Base-by-base conservation (phyloP, 2,329 filamentous ascomycete species). In the Rhynchosporium graminicola region DNA sequence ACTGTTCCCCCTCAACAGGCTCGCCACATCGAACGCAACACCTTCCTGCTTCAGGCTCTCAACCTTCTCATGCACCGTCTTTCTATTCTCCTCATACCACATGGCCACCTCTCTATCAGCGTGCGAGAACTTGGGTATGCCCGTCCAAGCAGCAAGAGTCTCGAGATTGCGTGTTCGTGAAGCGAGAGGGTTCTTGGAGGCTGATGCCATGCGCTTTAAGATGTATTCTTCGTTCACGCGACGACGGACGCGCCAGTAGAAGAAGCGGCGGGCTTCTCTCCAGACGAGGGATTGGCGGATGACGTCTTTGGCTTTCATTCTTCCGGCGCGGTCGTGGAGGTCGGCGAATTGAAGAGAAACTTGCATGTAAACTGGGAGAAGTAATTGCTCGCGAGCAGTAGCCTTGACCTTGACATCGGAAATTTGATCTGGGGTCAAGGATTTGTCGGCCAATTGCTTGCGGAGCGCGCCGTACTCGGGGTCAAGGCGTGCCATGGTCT, bases 181-280 rank as follows among this genome's bases (percentile, higher is more conserved):
- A n/a, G 77, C 73, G 38, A 77, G 76, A 42, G 80, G 76, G 71
- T 80, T 78, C 69, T 76, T 74, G 15, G 74, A 71, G 54, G 74
- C 77, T 2, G 76, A 70, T 4, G 80, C 81, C 85, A 99, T 91
- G 79, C 92, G 92, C 80, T 93, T 95, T 76, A 99, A 84, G 71
- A 99, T 92, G 77, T 96, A 91, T 80, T 99, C 95, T 80, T 99
- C 95, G 78, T 96, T 98, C 75, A 99, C 84, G 79, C 95, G 87
- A 76, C 95, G 90, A 78, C 96, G 93, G 66, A 97, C 88, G 78
- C 95, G 94, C 95, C 96, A 99, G 89, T 98, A 99, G 84, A 99
- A 98, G 91, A 95, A 98, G 74, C 94, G 89, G 68, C 95, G 89
- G 9, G 94, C 88, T 71, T 97, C 90, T 76, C 86, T 83, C 95